Evolutionary conservation across 1,284 basidiomycete genomes (phyloP), one percentile per base, ranked within the genome.

Genomic region (Boletus subluridellus): DNA sequence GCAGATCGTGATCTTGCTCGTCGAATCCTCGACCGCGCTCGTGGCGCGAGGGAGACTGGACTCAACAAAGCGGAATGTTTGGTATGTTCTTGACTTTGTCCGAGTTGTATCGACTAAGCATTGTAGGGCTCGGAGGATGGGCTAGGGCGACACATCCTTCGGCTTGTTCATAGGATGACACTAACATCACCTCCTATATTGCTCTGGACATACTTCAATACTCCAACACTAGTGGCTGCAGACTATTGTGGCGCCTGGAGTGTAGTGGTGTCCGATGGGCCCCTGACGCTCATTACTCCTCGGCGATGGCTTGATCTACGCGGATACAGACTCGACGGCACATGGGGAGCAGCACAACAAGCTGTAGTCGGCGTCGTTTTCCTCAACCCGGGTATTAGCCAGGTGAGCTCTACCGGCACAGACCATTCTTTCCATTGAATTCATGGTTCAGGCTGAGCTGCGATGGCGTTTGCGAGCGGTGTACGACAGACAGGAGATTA

Each of bases 231-330:
- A 41, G 74, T 86, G 60, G 69, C 76, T 64, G 76, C 80, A 0
- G 72, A 75, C 5, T 78, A 81, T 65, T 73, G 84, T 62, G 67
- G 69, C 32, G 61, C 75, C 15, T 93, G 90, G 90, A 80, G 83
- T 1, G 81, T 89, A 34, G 67, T 74, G 7, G 73, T 84, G n/a
- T 80, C 77, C 4, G 73, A 79, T 47, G 73, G 73, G 26, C 80
- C 80, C 0, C 58, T 77, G 41, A 75, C 68, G 39, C 74, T 80
- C 60, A 63, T 84, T 10, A 78, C 84, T 57, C 90, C 91, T 35
- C 79, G 90, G 47, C 81, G 89, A 28, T 94, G 92, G 92, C 70
- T 89, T 44, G 87, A 91, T 69, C 82, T 92, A 52, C 77, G 76
- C 49, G 92, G 92, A 2, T 67, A 70, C 17, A 80, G 79, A 64